These are phyloP conservation scores for Aureobasidium musti DNA, from an alignment of 2,329 filamentous ascomycete species.

Conservation along the genomic window DNA sequence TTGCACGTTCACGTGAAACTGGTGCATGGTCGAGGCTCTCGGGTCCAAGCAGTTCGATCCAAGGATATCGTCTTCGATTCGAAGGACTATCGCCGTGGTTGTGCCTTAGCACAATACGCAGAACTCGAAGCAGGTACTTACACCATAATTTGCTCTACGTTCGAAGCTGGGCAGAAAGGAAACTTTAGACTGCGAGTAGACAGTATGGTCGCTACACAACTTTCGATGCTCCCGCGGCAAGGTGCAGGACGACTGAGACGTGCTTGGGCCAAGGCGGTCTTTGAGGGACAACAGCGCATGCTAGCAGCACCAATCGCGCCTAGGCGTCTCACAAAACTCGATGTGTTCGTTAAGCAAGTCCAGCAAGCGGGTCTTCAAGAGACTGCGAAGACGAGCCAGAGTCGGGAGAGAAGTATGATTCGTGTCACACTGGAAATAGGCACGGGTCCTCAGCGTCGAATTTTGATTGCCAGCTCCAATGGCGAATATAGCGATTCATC, in stretches of 20 bases:
- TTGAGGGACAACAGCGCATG: conserved; percentile 53
- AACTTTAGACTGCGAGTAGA: conserved; percentile 74
- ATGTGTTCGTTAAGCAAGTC: conserved; percentile 16
- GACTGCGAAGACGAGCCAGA: conserved; percentile 34
- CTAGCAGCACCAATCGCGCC: conserved; percentile 56
- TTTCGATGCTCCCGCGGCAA: conserved; percentile 68
- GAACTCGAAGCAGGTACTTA: conserved; percentile 71
- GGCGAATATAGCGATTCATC: conserved; percentile 72
- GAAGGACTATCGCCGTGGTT: conserved; percentile 83
- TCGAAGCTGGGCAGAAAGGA: conserved; percentile 75
- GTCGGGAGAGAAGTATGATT: conserved; percentile 53
- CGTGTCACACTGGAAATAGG: conserved; percentile 73
- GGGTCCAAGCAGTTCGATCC: conserved; percentile 67
- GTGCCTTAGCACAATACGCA: conserved; percentile 66
- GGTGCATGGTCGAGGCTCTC: conserved; percentile 72
- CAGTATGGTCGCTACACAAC: conserved; percentile 57
- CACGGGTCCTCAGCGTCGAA: conserved; percentile 65
- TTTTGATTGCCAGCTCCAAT: conserved; percentile 67
- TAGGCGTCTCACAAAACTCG: conserved; percentile 49
- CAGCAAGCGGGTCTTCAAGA: conserved; percentile 34
- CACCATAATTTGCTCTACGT: conserved; percentile 87
- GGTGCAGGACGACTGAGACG: conserved; percentile 72
- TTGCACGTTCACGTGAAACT: conserved; percentile 82
- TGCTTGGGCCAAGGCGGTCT: conserved; percentile 57
- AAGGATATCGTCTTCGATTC: conserved; percentile 81